These are phyloP conservation scores for Citrus unshiu DNA, from an alignment of 345 rosid genomes.

Conservation along the genomic window DNA sequence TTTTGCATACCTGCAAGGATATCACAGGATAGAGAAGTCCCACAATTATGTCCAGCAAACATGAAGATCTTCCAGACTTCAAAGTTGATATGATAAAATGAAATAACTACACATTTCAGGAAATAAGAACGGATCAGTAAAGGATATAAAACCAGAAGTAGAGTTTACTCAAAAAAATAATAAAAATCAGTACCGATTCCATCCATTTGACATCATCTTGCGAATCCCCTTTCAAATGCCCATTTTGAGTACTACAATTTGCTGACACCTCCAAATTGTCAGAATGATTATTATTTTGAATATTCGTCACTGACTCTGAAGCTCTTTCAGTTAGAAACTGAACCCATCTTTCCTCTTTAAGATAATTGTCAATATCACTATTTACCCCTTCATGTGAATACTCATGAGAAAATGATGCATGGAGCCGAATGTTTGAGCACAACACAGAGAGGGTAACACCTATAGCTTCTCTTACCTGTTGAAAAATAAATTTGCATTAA, in stretches of 20 bases:
- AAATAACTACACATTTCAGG: slow-evolving; percentile 51
- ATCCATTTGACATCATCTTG: slow-evolving; percentile 94
- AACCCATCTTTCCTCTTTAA: slow-evolving; percentile 64
- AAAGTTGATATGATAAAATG: slow-evolving; percentile 80
- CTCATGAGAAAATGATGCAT: slow-evolving; percentile 39
- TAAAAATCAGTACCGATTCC: slow-evolving; percentile 73
- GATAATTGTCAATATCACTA: slow-evolving; percentile 32
- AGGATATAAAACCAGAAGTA: background rate
- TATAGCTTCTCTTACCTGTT: slow-evolving; percentile 92
- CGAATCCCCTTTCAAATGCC: slow-evolving; percentile 46
- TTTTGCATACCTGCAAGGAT: slow-evolving; percentile 72
- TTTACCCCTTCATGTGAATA: slow-evolving; percentile 43
- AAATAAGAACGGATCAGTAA: slow-evolving; percentile 9
- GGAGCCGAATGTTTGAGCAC: slow-evolving; percentile 85
- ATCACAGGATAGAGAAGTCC: slow-evolving; percentile 81
- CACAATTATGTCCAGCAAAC: slow-evolving; percentile 72
- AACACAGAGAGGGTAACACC: slow-evolving; percentile 82
- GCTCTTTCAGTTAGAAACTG: slow-evolving; percentile 59
- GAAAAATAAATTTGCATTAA: slow-evolving; percentile 18
- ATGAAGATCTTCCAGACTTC: slow-evolving; percentile 96
- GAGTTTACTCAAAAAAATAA: background rate
- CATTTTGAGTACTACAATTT: slow-evolving; percentile 42
- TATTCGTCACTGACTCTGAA: slow-evolving; percentile 63
- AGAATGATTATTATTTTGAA: slow-evolving; percentile 63
- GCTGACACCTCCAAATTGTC: slow-evolving; percentile 49